phyloP scores from a whole-genome alignment of 2,329 filamentous ascomycete genomes.

The Hymenoscyphus occultus region DNA sequence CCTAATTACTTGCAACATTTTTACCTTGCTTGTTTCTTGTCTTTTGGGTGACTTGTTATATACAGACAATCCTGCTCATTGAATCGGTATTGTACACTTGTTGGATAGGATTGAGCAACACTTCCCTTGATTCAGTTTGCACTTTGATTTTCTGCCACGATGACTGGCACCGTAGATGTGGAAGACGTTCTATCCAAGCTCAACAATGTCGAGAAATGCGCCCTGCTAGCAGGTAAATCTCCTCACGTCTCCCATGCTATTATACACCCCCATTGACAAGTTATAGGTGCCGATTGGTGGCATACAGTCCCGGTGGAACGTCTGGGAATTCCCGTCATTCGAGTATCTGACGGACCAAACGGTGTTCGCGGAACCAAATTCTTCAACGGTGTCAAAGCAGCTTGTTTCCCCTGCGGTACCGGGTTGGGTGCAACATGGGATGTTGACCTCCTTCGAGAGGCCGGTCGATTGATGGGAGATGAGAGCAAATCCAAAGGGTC shows the following conservation, averaged over 20 bases:
- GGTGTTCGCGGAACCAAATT: constrained; percentile 37
- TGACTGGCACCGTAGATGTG: constrained; percentile 52
- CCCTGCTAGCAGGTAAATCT: constrained; percentile 47
- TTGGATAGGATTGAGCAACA: neutral
- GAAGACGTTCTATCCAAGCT: constrained; percentile 54
- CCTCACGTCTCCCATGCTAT: neutral
- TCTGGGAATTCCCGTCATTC: constrained; percentile 35
- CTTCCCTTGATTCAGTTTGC: neutral
- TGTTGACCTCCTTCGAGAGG: constrained; percentile 56
- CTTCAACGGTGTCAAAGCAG: constrained; percentile 42
- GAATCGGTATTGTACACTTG: neutral
- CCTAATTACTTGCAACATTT: neutral
- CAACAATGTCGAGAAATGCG: constrained; percentile 50
- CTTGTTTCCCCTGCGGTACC: constrained; percentile 45
- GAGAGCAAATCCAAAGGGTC: constrained; percentile 68
- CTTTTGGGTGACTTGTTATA: neutral
- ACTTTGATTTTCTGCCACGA: constrained; percentile 13
- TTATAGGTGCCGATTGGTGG: constrained; percentile 36
- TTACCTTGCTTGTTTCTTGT: neutral
- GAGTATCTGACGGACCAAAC: constrained; percentile 38
- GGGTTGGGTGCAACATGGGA: constrained; percentile 64
- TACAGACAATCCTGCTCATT: neutral
- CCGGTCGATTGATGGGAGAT: constrained; percentile 63
- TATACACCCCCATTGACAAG: neutral
- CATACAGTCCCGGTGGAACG: constrained; percentile 23